Percentiles rank a stretch among this genome's conserved stretches.
Conservation (phyloP, 2,329 filamentous ascomycete genomes). For the Fusarium clavum region DNA sequence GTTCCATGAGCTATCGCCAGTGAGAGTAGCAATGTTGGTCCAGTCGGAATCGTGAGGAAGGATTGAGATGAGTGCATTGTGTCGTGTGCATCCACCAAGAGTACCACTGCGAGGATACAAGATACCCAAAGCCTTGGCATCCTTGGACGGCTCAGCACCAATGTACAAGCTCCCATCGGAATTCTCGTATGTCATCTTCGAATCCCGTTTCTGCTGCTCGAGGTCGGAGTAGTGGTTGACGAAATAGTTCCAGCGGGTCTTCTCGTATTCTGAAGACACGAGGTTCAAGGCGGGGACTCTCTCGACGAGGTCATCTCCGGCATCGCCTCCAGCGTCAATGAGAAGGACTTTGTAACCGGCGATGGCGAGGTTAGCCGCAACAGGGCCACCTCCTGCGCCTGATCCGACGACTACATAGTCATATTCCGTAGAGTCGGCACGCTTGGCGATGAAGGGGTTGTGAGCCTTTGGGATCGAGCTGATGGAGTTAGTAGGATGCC, state of each 20-base stretch:
- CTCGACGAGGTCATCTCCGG: conserved; percentile 52
- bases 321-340: conserved; percentile 69
- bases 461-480: conserved; percentile 1
- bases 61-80: conserved; percentile 55
- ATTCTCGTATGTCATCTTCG: conserved; percentile 58
- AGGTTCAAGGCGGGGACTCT: conserved; percentile 46
- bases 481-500: neutral
- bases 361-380: conserved; percentile 66
- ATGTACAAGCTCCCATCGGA: conserved; percentile 52
- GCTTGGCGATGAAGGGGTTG: conserved; percentile 25
- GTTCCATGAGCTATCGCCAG: conserved; percentile 57
- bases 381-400: conserved; percentile 66
- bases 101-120: conserved; percentile 59
- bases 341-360: conserved; percentile 68
- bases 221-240: conserved; percentile 69
- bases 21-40: conserved; percentile 54
- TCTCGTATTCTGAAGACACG: conserved; percentile 45
- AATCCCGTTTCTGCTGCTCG: conserved; percentile 57
- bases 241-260: conserved; percentile 67
- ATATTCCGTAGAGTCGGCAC: conserved; percentile 49
- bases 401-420: conserved; percentile 72
- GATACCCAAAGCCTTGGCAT: conserved; percentile 55
- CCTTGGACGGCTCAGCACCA: conserved; percentile 51
- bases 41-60: conserved; percentile 57
- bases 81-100: conserved; percentile 55